Percentiles rank a stretch among this genome's conserved stretches.
These are phyloP conservation scores for Psilocybe sp. DNA, from an alignment of 768 basidiomycete genomes.

Conservation along the genomic window DNA sequence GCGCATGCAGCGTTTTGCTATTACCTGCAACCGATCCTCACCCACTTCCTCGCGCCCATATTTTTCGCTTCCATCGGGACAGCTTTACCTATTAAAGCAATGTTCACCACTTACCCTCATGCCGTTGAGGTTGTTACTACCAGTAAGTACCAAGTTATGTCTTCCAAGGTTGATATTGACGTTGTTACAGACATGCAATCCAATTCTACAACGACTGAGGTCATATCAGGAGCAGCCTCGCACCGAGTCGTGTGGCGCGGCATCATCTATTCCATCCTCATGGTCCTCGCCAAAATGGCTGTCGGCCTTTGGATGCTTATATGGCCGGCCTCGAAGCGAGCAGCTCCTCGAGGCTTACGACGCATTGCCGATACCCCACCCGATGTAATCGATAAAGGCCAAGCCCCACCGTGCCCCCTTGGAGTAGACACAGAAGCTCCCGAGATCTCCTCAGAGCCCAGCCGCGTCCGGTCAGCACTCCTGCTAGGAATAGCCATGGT, in stretches of 20 bases:
- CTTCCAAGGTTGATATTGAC: background rate
- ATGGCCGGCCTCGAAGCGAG: slow-evolving; percentile 22
- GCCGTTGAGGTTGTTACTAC: background rate
- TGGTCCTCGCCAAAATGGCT: slow-evolving; percentile 50
- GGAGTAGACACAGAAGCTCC: too few species aligned
- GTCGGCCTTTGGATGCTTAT: slow-evolving; percentile 45
- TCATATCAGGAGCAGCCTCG: slow-evolving; percentile 7
- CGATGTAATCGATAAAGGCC: background rate
- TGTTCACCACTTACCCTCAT: slow-evolving; percentile 35
- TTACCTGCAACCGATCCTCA: slow-evolving; percentile 35
- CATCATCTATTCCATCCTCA: slow-evolving; percentile 53
- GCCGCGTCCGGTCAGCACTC: slow-evolving; percentile 24
- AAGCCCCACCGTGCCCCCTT: background rate
- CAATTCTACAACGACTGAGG: background rate
- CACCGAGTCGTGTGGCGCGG: slow-evolving; percentile 48
- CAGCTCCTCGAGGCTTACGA: background rate
- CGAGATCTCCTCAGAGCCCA: slow-evolving; percentile 6
- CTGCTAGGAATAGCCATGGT: slow-evolving; percentile 61
- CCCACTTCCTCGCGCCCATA: slow-evolving; percentile 50
- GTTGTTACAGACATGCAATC: background rate
- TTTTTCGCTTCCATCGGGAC: slow-evolving; percentile 69
- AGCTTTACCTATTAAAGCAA: slow-evolving; percentile 45
- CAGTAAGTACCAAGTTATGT: background rate
- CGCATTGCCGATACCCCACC: background rate
- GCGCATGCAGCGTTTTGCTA: slow-evolving; percentile 27